Evolutionary conservation across 225 moss, liverwort and hornwort genomes (phyloP).

Genomic region (Marchantia polymorpha): DNA sequence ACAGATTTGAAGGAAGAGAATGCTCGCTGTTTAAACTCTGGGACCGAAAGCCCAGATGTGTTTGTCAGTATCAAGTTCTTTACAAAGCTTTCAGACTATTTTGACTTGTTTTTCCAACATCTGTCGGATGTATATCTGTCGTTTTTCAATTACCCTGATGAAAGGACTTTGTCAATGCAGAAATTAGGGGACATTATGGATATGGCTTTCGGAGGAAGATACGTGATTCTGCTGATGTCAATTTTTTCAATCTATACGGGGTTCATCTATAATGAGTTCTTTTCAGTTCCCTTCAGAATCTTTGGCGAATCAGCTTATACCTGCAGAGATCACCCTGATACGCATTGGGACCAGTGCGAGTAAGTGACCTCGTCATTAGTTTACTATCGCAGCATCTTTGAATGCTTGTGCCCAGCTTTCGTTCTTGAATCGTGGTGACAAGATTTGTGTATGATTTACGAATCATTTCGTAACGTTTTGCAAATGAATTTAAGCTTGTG

Average conservation of each 20-base stretch:
- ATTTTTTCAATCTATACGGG: slow-evolving; percentile 99
- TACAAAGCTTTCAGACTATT: too few relatives aligned
- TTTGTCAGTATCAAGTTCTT: too few relatives aligned
- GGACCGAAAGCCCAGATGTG: too few relatives aligned
- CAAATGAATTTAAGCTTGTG: too few relatives aligned
- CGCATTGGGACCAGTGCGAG: slow-evolving; percentile 53
- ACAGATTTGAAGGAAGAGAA: too few relatives aligned
- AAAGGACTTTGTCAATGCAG: slow-evolving; percentile 39
- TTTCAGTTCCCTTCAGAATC: slow-evolving; percentile 62
- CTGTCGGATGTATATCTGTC: too few relatives aligned
- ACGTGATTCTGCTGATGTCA: slow-evolving; percentile 89
- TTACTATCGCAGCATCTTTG: not conserved
- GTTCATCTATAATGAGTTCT: slow-evolving; percentile 91
- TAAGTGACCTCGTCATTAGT: slow-evolving; percentile 16
- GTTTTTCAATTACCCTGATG: too few relatives aligned
- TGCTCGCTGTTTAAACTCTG: too few relatives aligned
- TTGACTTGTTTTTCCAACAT: too few relatives aligned
- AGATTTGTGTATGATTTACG: not conserved
- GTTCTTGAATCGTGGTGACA: not conserved
- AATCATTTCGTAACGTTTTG: too few relatives aligned
- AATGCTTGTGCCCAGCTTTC: not conserved
- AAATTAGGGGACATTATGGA: slow-evolving; percentile 98
- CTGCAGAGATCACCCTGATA: slow-evolving; percentile 56
- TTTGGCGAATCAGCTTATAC: slow-evolving; percentile 75
- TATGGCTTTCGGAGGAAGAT: slow-evolving; percentile 95